These are phyloP conservation scores for Xerocomellus chrysenteron DNA, from an alignment of 768 basidiomycete species.

Conservation along the genomic window DNA sequence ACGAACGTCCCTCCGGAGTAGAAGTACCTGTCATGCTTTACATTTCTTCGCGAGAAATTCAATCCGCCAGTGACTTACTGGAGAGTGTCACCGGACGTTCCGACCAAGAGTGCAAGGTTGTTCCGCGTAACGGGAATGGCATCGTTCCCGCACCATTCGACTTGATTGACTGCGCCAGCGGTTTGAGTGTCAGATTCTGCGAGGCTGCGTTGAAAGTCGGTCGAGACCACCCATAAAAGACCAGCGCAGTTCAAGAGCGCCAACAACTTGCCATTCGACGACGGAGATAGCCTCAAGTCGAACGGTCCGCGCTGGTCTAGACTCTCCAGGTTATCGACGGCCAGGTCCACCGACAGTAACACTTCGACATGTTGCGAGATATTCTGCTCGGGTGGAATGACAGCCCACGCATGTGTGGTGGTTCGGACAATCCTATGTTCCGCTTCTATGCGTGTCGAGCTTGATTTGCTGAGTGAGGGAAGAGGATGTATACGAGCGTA, in stretches of 20 bases:
- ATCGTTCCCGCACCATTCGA: conserved; percentile 97
- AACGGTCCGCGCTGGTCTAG: conserved; percentile 94
- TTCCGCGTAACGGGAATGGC: conserved; percentile 88
- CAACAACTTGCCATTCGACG: conserved; percentile 91
- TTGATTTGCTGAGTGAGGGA: no score
- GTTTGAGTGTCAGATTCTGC: conserved; percentile 79
- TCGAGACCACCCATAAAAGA: conserved; percentile 89
- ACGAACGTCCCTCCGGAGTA: conserved; percentile 76
- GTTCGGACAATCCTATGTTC: conserved; percentile 63
- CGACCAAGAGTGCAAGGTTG: conserved; percentile 75
- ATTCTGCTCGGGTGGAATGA: conserved; percentile 87
- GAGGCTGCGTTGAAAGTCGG: conserved; percentile 85
- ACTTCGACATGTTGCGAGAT: conserved; percentile 90
- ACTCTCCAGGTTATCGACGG: conserved; percentile 85
- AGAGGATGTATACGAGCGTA: no score
- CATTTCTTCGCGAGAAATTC: conserved; percentile 2
- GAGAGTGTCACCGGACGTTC: conserved; percentile 85
- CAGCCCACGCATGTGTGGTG: conserved; percentile 82
- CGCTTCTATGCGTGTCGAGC: no score
- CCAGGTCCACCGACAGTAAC: conserved; percentile 75
- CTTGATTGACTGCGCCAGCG: conserved; percentile 59
- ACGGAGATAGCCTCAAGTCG: conserved; percentile 78
- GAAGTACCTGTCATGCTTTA: conserved; percentile 57
- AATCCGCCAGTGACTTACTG: conserved; percentile 50
- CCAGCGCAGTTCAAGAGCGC: conserved; percentile 75